phyloP scores from a whole-genome alignment of 495 filamentous ascomycete genomes.

The Cenococcum geophilum region DNA sequence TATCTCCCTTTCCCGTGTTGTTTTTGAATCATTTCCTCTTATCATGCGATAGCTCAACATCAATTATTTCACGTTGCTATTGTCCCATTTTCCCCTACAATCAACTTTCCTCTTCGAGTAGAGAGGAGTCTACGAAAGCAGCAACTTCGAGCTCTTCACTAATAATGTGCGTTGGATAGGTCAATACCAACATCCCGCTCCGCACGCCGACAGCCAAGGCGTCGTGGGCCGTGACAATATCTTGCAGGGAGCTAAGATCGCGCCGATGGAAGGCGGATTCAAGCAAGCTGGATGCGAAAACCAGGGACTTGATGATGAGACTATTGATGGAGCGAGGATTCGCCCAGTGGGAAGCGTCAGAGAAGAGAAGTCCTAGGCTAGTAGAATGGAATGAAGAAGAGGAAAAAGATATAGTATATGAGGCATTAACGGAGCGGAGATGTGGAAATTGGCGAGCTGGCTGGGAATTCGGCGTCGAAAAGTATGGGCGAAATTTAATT shows the following conservation, averaged over 20 bases:
- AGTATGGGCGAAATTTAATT: too few relatives aligned
- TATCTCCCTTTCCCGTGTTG: background rate
- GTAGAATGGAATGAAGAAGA: background rate
- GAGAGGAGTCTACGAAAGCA: conserved; percentile 1
- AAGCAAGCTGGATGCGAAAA: background rate
- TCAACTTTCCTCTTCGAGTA: too few relatives aligned
- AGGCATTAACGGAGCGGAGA: too few relatives aligned
- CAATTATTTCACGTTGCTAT: too few relatives aligned
- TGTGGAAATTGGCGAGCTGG: too few relatives aligned
- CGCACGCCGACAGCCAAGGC: conserved; percentile 23
- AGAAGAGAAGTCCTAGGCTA: conserved; percentile 10
- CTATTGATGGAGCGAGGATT: conserved; percentile 19
- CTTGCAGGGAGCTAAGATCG: conserved; percentile 19
- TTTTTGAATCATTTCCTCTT: too few relatives aligned
- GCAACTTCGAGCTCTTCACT: background rate
- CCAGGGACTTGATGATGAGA: conserved; percentile 18
- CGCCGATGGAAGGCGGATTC: conserved; percentile 13
- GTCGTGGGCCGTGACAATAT: conserved; percentile 19
- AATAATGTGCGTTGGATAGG: background rate
- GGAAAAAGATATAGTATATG: too few relatives aligned
- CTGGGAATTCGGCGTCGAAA: too few relatives aligned
- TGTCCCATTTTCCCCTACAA: too few relatives aligned
- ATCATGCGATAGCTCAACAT: too few relatives aligned
- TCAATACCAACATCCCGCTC: conserved; percentile 13
- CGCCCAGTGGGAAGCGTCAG: conserved; percentile 23